These are phyloP conservation scores for Gonapodya sp. DNA, from an alignment of 192 early-diverging fungal genomes.

Conservation along the genomic window DNA sequence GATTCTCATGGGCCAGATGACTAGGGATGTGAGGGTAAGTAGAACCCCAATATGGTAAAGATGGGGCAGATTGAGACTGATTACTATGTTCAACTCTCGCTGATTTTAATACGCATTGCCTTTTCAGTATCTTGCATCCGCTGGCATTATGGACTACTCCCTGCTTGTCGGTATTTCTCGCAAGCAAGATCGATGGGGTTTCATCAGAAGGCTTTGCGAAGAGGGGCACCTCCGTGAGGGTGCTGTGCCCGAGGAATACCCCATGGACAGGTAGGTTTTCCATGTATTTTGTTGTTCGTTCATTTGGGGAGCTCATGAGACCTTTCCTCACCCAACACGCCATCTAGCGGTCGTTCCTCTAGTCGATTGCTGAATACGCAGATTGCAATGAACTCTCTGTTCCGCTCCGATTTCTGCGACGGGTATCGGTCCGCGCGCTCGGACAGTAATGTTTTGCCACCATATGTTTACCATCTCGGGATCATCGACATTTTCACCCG, in stretches of 20 bases:
- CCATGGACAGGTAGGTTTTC: slow-evolving; percentile 42
- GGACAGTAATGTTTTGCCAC: slow-evolving; percentile 50
- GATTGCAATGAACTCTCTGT: slow-evolving; percentile 31
- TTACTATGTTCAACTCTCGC: background rate
- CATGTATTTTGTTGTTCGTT: no score
- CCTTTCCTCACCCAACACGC: slow-evolving; percentile 27
- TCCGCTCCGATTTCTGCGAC: slow-evolving; percentile 87
- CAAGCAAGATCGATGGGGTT: slow-evolving; percentile 65
- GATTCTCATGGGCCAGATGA: slow-evolving; percentile 76
- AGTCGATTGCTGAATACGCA: slow-evolving; percentile 35
- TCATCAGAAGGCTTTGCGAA: slow-evolving; percentile 33
- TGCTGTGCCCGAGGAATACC: slow-evolving; percentile 22
- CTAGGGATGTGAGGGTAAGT: slow-evolving; percentile 69
- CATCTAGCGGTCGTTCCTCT: slow-evolving; percentile 25
- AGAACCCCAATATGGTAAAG: slow-evolving; percentile 13
- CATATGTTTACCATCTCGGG: slow-evolving; percentile 86
- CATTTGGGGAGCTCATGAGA: no score
- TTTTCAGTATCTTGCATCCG: slow-evolving; percentile 43
- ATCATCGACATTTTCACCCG: slow-evolving; percentile 97
- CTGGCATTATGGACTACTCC: slow-evolving; percentile 98
- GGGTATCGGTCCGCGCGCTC: slow-evolving; percentile 73
- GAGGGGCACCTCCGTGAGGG: slow-evolving; percentile 8
- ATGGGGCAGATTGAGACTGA: background rate
- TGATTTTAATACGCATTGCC: background rate
- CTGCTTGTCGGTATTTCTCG: slow-evolving; percentile 74